Evolutionary conservation across 225 moss, liverwort and hornwort species (phyloP), one percentile per base, ranked within the genome.

Genomic region (Pseudisothecium myosuroides): DNA sequence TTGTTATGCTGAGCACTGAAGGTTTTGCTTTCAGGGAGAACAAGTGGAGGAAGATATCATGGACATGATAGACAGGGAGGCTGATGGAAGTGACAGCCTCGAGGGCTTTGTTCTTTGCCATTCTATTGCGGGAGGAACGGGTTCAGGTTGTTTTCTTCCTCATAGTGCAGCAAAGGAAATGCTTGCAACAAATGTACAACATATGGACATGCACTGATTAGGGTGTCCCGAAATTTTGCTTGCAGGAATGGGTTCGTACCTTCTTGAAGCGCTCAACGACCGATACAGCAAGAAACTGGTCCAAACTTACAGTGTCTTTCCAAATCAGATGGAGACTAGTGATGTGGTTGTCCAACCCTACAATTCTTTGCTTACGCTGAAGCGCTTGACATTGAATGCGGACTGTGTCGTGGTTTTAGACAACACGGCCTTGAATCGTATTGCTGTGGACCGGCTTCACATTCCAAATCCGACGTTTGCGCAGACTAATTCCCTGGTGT

Each of bases 11-110:
- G 77, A 82, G 54, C 55, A 55, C 83, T 63, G 47, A 62, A 37
- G 5, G 65, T 81, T 77, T 9, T 64, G 22, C 54, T 85, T 87
- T 62, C 92, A 99, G 99, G 97, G 99, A 88, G 99, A 99, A 89
- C 99, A 99, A 95, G 99, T 99, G 75, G 97, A 99, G 90, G 99
- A 99, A 90, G 99, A 99, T 83, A 99, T 99, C 28, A 99, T 99
- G 99, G 97, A 99, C 90, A 99, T 99, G 99, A 99, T 99, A 89
- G 99, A 99, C 90, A 95, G 97, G 87, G 97, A 99, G 92, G 99
- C 97, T 12, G 99, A 99, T 94, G 99, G 99, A 50, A 97, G 97
- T 91, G 97, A 99, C 88, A 99, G 99, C 90, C 90, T 99, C 68
- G 99, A 99, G 87, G 99, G 99, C 56, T 99, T 99, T 94, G 99